These are phyloP conservation scores for Coemansia sp. DNA, from an alignment of 192 early-diverging fungal genomes.

Conservation along the genomic window DNA sequence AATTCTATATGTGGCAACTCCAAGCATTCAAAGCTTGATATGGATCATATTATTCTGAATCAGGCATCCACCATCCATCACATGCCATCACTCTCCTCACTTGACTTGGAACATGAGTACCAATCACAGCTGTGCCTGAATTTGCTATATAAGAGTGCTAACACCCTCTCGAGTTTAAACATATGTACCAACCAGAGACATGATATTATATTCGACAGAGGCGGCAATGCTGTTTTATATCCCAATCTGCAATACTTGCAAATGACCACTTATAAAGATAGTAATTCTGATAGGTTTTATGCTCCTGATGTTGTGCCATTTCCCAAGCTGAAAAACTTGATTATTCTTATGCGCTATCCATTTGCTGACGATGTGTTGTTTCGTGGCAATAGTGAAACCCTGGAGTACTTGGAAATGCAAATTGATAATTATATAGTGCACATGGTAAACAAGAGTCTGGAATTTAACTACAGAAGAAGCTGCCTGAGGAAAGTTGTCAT, in stretches of 20 bases:
- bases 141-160: neutral
- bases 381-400: constrained; percentile 5
- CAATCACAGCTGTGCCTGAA: neutral
- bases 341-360: neutral
- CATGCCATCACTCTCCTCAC: neutral
- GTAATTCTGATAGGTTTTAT: too few relatives aligned
- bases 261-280: too few relatives aligned
- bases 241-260: constrained; percentile 3
- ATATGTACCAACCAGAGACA: neutral
- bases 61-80: neutral
- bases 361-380: constrained; percentile 9
- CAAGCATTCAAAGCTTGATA: neutral
- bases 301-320: neutral
- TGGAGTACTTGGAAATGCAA: constrained; percentile 1
- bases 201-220: neutral
- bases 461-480: neutral
- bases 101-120: neutral
- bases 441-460: neutral
- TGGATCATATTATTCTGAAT: neutral
- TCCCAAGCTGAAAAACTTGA: neutral
- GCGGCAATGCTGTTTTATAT: neutral
- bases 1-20: neutral
- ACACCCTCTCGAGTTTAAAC: neutral
- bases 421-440: too few relatives aligned
- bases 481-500: neutral